Evolutionary conservation across 2,329 filamentous ascomycete species (phyloP).

Genomic region (Rhynchosporium graminicola): DNA sequence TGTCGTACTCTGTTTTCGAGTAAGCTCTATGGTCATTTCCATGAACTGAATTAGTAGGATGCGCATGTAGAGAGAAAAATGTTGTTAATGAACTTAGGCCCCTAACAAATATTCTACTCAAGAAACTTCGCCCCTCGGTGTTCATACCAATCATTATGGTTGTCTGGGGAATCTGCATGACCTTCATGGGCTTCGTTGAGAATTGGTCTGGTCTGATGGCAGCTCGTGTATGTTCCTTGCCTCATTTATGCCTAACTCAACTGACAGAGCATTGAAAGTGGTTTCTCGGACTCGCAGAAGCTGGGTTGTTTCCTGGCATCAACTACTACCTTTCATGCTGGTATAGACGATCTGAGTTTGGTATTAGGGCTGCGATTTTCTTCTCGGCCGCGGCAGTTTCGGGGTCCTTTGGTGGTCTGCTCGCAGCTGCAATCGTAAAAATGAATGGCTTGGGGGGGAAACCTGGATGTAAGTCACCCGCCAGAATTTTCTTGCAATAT

Average conservation of each 20-base stretch:
- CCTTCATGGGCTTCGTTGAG: slow-evolving; percentile 46
- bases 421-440: slow-evolving; percentile 69
- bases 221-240: slow-evolving; percentile 28
- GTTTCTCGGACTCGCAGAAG: slow-evolving; percentile 74
- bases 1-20: slow-evolving; percentile 79
- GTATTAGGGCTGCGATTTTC: slow-evolving; percentile 77
- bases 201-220: slow-evolving; percentile 41
- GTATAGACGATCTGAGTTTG: slow-evolving; percentile 80
- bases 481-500: no score
- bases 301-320: slow-evolving; percentile 74
- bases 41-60: background rate
- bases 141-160: slow-evolving; percentile 84
- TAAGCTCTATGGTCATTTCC: background rate
- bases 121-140: slow-evolving; percentile 70
- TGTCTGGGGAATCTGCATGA: slow-evolving; percentile 68
- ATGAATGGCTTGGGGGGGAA: slow-evolving; percentile 65
- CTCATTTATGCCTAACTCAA: background rate
- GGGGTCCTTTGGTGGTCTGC: slow-evolving; percentile 74
- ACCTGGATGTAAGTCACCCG: slow-evolving; percentile 45
- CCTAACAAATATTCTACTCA: slow-evolving; percentile 71
- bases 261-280: slow-evolving; percentile 24
- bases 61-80: background rate
- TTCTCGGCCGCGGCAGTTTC: slow-evolving; percentile 81
- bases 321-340: slow-evolving; percentile 83
- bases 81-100: slow-evolving; percentile 44